Conservation (phyloP, 1,284 basidiomycete species). For the Malassezia slooffiae region DNA sequence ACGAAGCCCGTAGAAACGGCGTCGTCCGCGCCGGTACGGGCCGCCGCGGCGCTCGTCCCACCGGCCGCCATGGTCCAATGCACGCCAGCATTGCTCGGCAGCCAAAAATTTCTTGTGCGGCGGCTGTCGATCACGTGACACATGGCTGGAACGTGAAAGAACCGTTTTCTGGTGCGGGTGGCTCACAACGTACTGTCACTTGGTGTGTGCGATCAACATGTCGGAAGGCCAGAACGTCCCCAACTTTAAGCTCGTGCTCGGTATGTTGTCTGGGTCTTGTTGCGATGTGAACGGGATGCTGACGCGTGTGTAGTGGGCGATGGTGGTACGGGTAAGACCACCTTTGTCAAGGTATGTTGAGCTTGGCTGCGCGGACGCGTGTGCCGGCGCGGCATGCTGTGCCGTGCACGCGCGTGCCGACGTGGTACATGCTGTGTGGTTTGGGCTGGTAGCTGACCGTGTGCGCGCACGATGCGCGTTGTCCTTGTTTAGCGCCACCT, state of each 20-base stretch:
- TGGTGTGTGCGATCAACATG: slow-evolving; percentile 13
- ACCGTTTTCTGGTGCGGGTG: slow-evolving; percentile 9
- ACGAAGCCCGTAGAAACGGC: slow-evolving; percentile 23
- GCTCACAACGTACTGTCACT: background rate
- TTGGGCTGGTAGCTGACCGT: too few species aligned
- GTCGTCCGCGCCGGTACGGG: background rate
- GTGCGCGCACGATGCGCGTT: slow-evolving; percentile 26
- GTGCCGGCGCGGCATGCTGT: too few species aligned
- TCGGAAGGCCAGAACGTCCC: slow-evolving; percentile 53
- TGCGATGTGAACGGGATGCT: background rate
- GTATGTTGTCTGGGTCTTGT: slow-evolving; percentile 52
- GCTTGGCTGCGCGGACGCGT: slow-evolving; percentile 64
- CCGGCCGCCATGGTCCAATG: too few species aligned
- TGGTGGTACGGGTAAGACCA: slow-evolving; percentile 79
- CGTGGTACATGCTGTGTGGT: too few species aligned
- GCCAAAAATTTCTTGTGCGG: background rate
- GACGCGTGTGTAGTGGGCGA: slow-evolving; percentile 66
- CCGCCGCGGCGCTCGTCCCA: background rate
- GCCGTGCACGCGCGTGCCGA: too few species aligned
- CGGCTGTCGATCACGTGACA: slow-evolving; percentile 8
- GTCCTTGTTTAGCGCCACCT: slow-evolving; percentile 99
- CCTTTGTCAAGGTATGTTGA: slow-evolving; percentile 43
- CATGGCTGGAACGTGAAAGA: slow-evolving; percentile 8
- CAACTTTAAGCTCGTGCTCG: slow-evolving; percentile 97
- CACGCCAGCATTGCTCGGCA: too few species aligned